Evolutionary conservation across 192 early-diverging fungal species (phyloP), one percentile per base, ranked within the genome.

Genomic region (Coemansia sp.): DNA sequence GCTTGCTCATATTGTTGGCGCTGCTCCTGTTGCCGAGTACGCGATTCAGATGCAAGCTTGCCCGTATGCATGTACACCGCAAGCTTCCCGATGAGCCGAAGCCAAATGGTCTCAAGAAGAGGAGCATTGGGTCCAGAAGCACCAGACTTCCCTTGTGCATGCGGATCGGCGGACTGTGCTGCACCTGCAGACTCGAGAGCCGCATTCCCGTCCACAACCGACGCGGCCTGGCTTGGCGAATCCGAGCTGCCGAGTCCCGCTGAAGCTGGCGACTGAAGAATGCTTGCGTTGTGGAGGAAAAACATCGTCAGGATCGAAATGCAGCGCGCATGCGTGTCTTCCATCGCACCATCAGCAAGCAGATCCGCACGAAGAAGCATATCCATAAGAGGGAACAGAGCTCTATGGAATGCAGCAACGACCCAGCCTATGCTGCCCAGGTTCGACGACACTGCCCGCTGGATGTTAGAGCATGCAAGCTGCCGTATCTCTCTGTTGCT

Each of bases 351-450:
- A 57, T 89, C 81, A 10, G 83, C 85, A 43, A 89, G 76, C 61
- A 89, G 66, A 60, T 92, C 93, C 0, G 89, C 87, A 17, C 90
- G 86, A 69, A 93, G 79, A 15, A 98, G 70, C 74, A 92, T 87
- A 50, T 94, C 91, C 56, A 98, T 83, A 48, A 96, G 67, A 35
- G 93, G 94, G 75, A 98, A 93, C 59, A 98, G 65, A 15, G 96
- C 91, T 33, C 89, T 89, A 66, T 92, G 90, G 78, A 98, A 93
- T 5, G 86, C 85, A 7, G 60, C 87, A 75, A 43, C 86, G 74
- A 85, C 86, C 91, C 63, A 81, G 79, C 67, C 14, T 56, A 62
- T 56, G 69, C 53, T 57, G 65, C 66, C 59, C 65, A 88, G 75
- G 22, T 87, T 77, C 0, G 92, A 74, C 17, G 71, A 67, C 19